These are phyloP conservation scores for Mytilinidion resinicola DNA, from an alignment of 495 filamentous ascomycete species.

Conservation along the genomic window DNA sequence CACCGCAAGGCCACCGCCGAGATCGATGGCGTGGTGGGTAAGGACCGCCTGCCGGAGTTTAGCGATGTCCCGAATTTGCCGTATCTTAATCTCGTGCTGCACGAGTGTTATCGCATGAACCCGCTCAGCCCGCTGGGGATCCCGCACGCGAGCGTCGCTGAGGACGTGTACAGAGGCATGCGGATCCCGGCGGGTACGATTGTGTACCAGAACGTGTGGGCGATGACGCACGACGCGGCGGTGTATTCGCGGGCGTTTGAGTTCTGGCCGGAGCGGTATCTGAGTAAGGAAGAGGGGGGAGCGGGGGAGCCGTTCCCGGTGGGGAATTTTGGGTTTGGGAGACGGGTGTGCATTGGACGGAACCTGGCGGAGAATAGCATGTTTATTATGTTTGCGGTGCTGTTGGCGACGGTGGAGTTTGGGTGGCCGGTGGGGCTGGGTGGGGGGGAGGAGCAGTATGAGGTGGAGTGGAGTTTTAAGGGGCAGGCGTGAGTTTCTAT, in stretches of 20 bases:
- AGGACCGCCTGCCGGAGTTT: slow-evolving; percentile 3
- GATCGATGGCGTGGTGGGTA: slow-evolving; percentile 5
- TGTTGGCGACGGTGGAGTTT: background rate
- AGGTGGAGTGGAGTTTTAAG: background rate
- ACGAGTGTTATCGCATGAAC: slow-evolving; percentile 6
- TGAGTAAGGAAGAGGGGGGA: slow-evolving; percentile 40
- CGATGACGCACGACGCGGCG: slow-evolving; percentile 41
- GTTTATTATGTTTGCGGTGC: background rate
- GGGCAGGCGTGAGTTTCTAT: background rate
- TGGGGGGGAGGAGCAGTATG: background rate
- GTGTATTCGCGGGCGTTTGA: slow-evolving; percentile 39
- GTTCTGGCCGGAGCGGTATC: slow-evolving; percentile 45
- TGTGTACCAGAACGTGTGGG: slow-evolving; percentile 44
- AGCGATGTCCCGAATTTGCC: slow-evolving; percentile 3
- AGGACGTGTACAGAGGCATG: slow-evolving; percentile 35
- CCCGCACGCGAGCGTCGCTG: slow-evolving; percentile 5
- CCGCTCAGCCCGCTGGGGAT: slow-evolving; percentile 11
- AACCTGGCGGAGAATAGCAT: slow-evolving; percentile 7
- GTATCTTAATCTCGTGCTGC: slow-evolving; percentile 7
- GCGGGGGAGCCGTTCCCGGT: slow-evolving; percentile 45
- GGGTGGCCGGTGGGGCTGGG: background rate
- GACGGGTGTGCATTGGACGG: slow-evolving; percentile 16
- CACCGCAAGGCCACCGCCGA: background rate
- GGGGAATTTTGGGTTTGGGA: slow-evolving; percentile 50
- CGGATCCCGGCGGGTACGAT: slow-evolving; percentile 43